These are phyloP conservation scores for Aspergillus ostianus DNA, from an alignment of 495 filamentous ascomycete species.

Conservation along the genomic window DNA sequence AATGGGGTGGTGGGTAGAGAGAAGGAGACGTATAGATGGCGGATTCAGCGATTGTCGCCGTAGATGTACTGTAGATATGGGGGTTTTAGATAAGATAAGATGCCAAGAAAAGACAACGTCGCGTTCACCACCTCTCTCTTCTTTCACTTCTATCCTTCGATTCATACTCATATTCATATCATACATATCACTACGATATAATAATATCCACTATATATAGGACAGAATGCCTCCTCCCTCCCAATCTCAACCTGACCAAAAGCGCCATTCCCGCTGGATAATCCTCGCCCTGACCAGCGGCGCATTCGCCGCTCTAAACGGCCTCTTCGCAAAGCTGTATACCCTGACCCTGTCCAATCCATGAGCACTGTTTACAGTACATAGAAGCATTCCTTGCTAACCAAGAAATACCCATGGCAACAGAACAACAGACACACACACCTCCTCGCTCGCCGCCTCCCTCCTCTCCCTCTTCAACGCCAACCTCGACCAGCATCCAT, in stretches of 20 bases:
- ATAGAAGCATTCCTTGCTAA: too few relatives aligned
- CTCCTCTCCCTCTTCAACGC: slow-evolving; percentile 60
- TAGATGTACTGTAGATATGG: slow-evolving; percentile 12
- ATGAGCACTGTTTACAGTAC: too few relatives aligned
- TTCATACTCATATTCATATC: neutral
- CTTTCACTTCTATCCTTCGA: neutral
- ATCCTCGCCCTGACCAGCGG: slow-evolving; percentile 80
- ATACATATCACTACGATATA: neutral
- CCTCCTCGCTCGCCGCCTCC: slow-evolving; percentile 61
- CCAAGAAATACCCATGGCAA: slow-evolving; percentile 3
- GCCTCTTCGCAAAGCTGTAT: slow-evolving; percentile 94
- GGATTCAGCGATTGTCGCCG: slow-evolving; percentile 42
- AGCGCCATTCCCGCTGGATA: slow-evolving; percentile 59
- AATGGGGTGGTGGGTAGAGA: slow-evolving; percentile 47
- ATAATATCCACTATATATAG: neutral
- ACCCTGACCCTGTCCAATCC: neutral
- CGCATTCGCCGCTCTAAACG: slow-evolving; percentile 88
- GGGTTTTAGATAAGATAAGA: neutral
- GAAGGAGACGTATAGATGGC: slow-evolving; percentile 49
- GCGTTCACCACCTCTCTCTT: neutral
- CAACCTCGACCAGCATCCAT: slow-evolving; percentile 36
- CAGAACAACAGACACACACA: slow-evolving; percentile 84
- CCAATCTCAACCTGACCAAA: slow-evolving; percentile 12
- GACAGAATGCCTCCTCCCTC: neutral
- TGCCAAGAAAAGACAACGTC: neutral